A percentile compares a stretch with the other conserved stretches of the same genome.
phyloP scores from a whole-genome alignment of 805 yeast species.

The Wickerhamiella cacticola region DNA sequence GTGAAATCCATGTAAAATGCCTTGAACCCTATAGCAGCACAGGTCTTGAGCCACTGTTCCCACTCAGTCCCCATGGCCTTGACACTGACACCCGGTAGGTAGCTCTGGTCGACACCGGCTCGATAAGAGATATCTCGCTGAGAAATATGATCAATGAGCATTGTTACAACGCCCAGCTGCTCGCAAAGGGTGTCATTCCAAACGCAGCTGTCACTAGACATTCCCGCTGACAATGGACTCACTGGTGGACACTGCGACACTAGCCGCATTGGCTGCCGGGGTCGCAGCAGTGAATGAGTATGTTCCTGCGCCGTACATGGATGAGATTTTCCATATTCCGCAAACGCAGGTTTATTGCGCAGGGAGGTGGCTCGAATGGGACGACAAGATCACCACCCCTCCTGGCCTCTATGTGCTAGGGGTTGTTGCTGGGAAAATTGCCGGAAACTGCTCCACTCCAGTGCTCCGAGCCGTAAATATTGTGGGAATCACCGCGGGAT shows the following conservation, averaged over 20 bases:
- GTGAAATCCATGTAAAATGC: constrained; percentile 37
- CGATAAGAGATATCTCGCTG: constrained; percentile 29
- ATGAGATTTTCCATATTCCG: constrained; percentile 75
- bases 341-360: constrained; percentile 60
- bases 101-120: constrained; percentile 27
- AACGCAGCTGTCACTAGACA: constrained; percentile 8
- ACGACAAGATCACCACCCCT: constrained; percentile 88
- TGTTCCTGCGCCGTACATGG: constrained; percentile 31
- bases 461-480: constrained; percentile 47
- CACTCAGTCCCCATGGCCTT: constrained; percentile 5
- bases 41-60: constrained; percentile 13
- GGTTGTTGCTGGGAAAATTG: constrained; percentile 19
- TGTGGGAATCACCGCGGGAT: constrained; percentile 29
- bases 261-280: constrained; percentile 7
- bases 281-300: constrained; percentile 11
- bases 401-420: constrained; percentile 64
- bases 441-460: constrained; percentile 23
- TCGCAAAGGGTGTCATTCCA: constrained; percentile 18
- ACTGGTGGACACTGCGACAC: background rate
- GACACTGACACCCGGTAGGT: constrained; percentile 28
- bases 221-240: constrained; percentile 6
- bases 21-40: constrained; percentile 30
- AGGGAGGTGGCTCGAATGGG: constrained; percentile 56
- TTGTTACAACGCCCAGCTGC: constrained; percentile 16
- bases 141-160: constrained; percentile 22